Evolutionary conservation across 2,329 filamentous ascomycete species (phyloP).

Genomic region (Neonectria sp.): DNA sequence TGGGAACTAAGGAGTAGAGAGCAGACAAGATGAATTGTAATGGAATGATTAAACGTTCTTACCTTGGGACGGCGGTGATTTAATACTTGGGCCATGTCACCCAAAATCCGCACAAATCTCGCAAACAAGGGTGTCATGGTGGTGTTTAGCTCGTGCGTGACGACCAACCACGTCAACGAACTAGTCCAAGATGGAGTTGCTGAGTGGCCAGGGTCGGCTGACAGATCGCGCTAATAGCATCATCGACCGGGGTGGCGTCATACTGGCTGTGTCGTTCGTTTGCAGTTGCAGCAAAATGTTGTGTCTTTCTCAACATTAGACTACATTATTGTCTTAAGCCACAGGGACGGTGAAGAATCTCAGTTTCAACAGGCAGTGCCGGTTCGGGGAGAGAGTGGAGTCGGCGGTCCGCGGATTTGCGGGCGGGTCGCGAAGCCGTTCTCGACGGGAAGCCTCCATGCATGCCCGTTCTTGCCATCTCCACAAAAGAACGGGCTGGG

Average conservation of each 20-base stretch:
- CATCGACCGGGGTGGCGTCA: background rate
- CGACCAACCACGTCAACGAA: background rate
- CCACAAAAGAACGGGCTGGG: background rate
- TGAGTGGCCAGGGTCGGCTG: background rate
- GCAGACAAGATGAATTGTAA: background rate
- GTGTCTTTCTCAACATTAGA: background rate
- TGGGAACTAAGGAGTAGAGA: background rate
- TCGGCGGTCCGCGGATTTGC: background rate
- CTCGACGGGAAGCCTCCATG: background rate
- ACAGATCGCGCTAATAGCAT: background rate
- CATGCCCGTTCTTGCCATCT: background rate
- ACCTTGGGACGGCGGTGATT: slow-evolving; percentile 27
- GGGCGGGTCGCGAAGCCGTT: background rate
- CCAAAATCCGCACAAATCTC: slow-evolving; percentile 56
- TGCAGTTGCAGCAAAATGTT: background rate
- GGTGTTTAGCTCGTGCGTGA: slow-evolving; percentile 34
- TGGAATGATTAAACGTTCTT: slow-evolving; percentile 25
- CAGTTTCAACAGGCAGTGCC: background rate
- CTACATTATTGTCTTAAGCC: background rate
- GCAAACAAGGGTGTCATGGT: slow-evolving; percentile 43
- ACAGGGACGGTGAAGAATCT: background rate
- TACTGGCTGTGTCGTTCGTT: background rate
- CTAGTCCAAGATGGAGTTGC: background rate
- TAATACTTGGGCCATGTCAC: slow-evolving; percentile 29
- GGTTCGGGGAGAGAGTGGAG: background rate